Base-by-base conservation (phyloP, 139 green algal species). In the Closterium sp. region DNA sequence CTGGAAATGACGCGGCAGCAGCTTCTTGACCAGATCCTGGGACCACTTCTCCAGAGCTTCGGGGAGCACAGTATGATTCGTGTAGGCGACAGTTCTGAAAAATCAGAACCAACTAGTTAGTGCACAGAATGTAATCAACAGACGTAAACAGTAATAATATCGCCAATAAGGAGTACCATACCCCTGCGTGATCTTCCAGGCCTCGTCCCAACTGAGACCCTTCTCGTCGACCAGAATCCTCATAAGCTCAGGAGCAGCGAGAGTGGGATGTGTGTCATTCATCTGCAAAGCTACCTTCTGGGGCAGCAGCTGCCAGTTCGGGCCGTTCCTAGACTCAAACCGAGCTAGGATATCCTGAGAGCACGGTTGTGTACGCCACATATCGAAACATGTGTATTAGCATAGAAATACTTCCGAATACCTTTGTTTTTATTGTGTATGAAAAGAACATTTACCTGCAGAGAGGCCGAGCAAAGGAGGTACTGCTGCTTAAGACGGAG, bases 11-110 rank as follows among this genome's bases (percentile, higher is more conserved):
- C 98, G 97, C 6, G 98, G 98, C 94, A 99, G 96, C 96, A 99
- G 97, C 97, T 99, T 98, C 88, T 94, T 92, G 93, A 99, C 95
- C 88, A 99, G 95, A 38, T 95, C 94, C 86, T 99, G 96, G 5
- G 97, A 97, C 98, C 98, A 99, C 95, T 99, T 99, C 97, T 99
- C 98, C 87, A 99, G 96, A 21, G 98, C 98, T 96, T 99, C 98
- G 32, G 98, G 98, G 97, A 99, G 97, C 38, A 97, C 94, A 7
- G 98, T 99, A 96, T 99, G 98, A 96, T 99, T 99, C 93, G 98
- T 99, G 97, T 98, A 99, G 89, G 97, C 97, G 45, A 89, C 73
- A 70, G 42, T 34, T 34, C 92, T 93, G 73, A 86, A 86, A 13
- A 9, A 22, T 28, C 13, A 6, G 24, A 86, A 86, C 79, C 79